Conservation (phyloP, 2,329 filamentous ascomycete genomes). For the Penicillium frequentans region DNA sequence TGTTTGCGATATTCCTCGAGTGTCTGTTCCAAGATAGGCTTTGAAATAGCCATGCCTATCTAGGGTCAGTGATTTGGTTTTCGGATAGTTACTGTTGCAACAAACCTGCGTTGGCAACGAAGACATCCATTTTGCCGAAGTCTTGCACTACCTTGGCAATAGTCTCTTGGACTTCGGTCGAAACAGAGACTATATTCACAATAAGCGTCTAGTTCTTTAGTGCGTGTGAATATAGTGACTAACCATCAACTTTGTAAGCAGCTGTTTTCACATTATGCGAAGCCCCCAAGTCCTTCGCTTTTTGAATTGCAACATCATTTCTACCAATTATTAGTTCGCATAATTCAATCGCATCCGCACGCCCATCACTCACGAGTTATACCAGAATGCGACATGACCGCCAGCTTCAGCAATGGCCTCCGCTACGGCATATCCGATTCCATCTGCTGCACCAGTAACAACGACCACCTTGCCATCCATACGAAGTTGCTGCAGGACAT, state of each 20-base stretch:
- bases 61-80: not conserved
- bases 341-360: not conserved
- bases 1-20: conserved; percentile 54
- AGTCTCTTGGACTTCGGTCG: conserved; percentile 35
- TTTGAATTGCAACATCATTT: conserved; percentile 37
- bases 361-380: conserved; percentile 34
- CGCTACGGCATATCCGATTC: conserved; percentile 47
- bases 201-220: not conserved
- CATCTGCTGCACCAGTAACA: conserved; percentile 50
- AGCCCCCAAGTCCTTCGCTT: conserved; percentile 34
- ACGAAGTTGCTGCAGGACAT: conserved; percentile 48
- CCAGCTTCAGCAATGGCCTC: conserved; percentile 51
- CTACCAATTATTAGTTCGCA: conserved; percentile 12
- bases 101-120: conserved; percentile 46
- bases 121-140: conserved; percentile 47
- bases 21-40: conserved; percentile 56
- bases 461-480: conserved; percentile 42
- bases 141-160: conserved; percentile 38
- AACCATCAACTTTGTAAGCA: conserved; percentile 47
- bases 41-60: conserved; percentile 53
- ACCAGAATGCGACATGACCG: conserved; percentile 44
- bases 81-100: not conserved
- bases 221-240: not conserved
- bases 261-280: conserved; percentile 38
- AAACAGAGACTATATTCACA: conserved; percentile 40